Conservation (phyloP, 1,284 basidiomycete species). For the Hypsizygus ulmarius region DNA sequence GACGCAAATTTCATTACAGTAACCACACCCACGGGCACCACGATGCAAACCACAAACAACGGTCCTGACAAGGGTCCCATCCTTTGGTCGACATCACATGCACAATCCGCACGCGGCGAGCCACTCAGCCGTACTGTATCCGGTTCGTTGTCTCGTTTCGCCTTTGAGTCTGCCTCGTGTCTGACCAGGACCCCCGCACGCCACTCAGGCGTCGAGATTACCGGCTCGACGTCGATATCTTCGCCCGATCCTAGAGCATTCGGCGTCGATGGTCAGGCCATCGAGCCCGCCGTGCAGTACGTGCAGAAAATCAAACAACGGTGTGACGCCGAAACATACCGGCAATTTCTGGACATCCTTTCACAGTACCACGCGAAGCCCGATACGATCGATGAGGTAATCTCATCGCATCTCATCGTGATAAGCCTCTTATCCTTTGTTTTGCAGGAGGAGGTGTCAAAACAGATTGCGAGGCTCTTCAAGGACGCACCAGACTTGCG, state of each 20-base stretch:
- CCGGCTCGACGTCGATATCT: constrained; percentile 1
- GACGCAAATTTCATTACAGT: constrained; percentile 50
- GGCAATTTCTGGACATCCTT: constrained; percentile 91
- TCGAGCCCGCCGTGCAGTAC: constrained; percentile 85
- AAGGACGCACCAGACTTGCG: constrained; percentile 87
- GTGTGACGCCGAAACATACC: constrained; percentile 92
- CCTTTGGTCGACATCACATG: constrained; percentile 32
- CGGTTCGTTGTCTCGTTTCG: background rate
- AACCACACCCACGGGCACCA: constrained; percentile 73
- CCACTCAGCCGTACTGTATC: constrained; percentile 2
- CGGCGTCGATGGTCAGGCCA: constrained; percentile 38
- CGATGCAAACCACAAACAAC: constrained; percentile 49
- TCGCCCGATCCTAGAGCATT: constrained; percentile 25
- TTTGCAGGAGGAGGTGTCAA: constrained; percentile 72
- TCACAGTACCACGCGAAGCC: constrained; percentile 59
- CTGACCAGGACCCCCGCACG: constrained; percentile 1
- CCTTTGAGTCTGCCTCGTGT: background rate
- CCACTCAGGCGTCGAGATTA: background rate
- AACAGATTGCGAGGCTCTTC: constrained; percentile 84
- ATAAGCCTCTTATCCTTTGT: constrained; percentile 35
- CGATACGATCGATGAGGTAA: constrained; percentile 71
- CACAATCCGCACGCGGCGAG: constrained; percentile 1
- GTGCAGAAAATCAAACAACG: constrained; percentile 97
- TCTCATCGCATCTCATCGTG: constrained; percentile 27
- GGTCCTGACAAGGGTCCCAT: constrained; percentile 33